A percentile compares a stretch with the other conserved stretches of the same genome.
phyloP scores from a whole-genome alignment of 1,139 yeast species.

The Geotrichum histeridarum region DNA sequence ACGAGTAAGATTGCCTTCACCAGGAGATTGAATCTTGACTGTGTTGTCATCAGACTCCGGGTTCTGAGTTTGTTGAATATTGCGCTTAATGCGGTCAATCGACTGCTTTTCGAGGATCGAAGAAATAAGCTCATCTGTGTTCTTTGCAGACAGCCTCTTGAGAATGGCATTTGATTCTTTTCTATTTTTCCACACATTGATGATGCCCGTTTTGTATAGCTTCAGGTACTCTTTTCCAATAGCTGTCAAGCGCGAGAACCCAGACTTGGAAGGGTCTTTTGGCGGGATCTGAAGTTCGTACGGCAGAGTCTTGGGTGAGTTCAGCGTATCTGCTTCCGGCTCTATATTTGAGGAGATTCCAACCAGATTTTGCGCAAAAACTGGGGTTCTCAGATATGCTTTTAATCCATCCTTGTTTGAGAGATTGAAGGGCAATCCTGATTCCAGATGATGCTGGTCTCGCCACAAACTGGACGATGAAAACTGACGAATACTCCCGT shows the following conservation, averaged over 20 bases:
- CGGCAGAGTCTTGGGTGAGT: slow-evolving; percentile 18
- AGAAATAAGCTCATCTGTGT: slow-evolving; percentile 26
- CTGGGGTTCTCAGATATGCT: not conserved
- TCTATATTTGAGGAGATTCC: not conserved
- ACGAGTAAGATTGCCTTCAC: slow-evolving; percentile 41
- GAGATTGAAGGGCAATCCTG: slow-evolving; percentile 4
- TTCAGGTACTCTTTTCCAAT: slow-evolving; percentile 33
- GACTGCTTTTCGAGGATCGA: slow-evolving; percentile 30
- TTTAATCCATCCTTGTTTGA: not conserved
- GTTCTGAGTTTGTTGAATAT: not conserved
- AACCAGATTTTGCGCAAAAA: slow-evolving; percentile 15
- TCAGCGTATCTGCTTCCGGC: not conserved
- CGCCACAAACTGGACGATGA: not conserved
- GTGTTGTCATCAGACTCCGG: not conserved
- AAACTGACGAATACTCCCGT: not conserved
- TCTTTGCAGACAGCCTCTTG: slow-evolving; percentile 13
- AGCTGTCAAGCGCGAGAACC: slow-evolving; percentile 21
- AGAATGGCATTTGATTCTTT: slow-evolving; percentile 18
- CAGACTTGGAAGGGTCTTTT: slow-evolving; percentile 5
- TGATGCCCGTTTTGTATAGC: slow-evolving; percentile 36
- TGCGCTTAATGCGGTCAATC: slow-evolving; percentile 19
- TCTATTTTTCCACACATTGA: slow-evolving; percentile 36
- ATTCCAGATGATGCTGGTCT: not conserved
- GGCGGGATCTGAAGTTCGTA: slow-evolving; percentile 10
- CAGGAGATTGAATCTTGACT: slow-evolving; percentile 7